Conservation (phyloP, 352 stramenopile species). For the Pythium aristosporum region DNA sequence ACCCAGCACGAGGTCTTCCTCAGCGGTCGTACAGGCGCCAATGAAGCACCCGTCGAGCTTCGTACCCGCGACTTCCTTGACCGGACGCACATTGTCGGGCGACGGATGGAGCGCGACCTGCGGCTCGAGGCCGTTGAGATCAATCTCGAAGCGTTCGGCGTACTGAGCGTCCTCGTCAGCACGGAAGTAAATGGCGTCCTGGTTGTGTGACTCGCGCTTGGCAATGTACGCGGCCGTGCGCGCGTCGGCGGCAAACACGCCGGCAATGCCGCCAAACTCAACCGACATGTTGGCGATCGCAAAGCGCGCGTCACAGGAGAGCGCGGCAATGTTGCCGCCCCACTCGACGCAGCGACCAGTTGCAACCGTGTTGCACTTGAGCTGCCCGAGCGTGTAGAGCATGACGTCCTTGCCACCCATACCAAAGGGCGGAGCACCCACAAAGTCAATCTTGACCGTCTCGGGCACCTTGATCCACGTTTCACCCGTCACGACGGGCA, state of each 20-base stretch:
- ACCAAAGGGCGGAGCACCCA: constrained; percentile 58
- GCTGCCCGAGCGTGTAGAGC: constrained; percentile 78
- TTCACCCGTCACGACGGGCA: constrained; percentile 83
- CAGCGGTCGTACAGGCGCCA: constrained; percentile 76
- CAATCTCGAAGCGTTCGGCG: constrained; percentile 74
- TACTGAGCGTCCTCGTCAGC: constrained; percentile 74
- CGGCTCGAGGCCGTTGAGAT: constrained; percentile 62
- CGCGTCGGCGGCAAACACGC: constrained; percentile 78
- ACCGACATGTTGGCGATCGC: constrained; percentile 86
- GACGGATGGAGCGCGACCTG: constrained; percentile 81
- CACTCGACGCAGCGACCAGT: constrained; percentile 79
- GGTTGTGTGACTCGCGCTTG: constrained; percentile 68
- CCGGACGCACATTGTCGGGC: constrained; percentile 76
- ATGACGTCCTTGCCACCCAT: constrained; percentile 88
- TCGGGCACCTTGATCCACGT: constrained; percentile 88
- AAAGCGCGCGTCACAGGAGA: constrained; percentile 82
- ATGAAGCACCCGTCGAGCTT: constrained; percentile 88
- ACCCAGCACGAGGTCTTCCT: constrained; percentile 80
- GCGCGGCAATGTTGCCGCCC: constrained; percentile 71
- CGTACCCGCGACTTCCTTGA: constrained; percentile 63
- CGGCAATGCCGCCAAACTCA: constrained; percentile 84
- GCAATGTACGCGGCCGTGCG: constrained; percentile 79
- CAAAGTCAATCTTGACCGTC: constrained; percentile 85
- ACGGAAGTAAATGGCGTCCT: constrained; percentile 81
- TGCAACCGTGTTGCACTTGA: constrained; percentile 87